Evolutionary conservation across 2,329 filamentous ascomycete species (phyloP), one percentile per base, ranked within the genome.

Genomic region (Aschersonia sp.): DNA sequence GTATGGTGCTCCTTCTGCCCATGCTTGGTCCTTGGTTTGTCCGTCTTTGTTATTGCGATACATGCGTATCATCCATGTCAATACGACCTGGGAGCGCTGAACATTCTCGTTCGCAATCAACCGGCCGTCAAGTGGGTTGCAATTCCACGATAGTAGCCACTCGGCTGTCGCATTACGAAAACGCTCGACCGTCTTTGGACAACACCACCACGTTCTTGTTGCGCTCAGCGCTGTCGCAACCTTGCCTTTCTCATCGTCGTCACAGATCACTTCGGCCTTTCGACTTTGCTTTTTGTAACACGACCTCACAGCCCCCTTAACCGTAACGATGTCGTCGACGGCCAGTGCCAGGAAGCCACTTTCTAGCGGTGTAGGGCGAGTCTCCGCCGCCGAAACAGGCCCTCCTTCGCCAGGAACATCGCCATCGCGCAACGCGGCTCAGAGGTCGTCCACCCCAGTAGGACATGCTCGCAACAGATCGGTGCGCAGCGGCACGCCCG

Each of bases 401-500:
- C 51, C 60, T 32, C 59, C 64, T 30, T 50, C 56, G 9, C 54
- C 64, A 44, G 57, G 54, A 49, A 53, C 66, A 3, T 65, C 71
- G 32, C 62, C 66, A 7, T 62, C 69, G 40, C 66, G 67, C 48
- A 56, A 40, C 53, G 56, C 60, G 51, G 57, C 61, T 40, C 59
- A 60, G 47, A 58, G 73, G 52, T 68, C 75, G 30, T 73, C 78
- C 45, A 65, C 66, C 30, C 60, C 65, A 42, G 60, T 60, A 47
- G 61, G 59, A 45, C 63, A 67, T 52, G 68, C 72, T 48, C 75
- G 82, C 51, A 80, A 75, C 44, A 77, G 82, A 52, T 87, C 85
- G 10, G 69, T 79, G 51, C 79, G 85, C 57, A 69, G 69, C 35
- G 74, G 73, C 48, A 76, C 75, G n/a, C 78, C 82, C 32, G 76